These are phyloP conservation scores for Patellifolia procumbens DNA, from an alignment of 179 eudicot species.

Conservation along the genomic window DNA sequence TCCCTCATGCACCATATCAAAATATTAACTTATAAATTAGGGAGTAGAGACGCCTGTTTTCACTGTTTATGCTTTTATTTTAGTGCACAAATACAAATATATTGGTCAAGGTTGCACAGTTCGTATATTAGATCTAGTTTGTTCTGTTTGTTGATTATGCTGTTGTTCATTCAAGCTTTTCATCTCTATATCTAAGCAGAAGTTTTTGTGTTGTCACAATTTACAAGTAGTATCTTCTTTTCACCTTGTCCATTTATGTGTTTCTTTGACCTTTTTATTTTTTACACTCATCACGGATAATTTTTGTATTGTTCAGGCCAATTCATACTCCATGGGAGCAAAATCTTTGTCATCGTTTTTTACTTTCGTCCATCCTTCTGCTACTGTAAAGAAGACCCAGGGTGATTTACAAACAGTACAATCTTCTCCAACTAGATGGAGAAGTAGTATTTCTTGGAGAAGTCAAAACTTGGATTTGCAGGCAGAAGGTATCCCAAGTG, in stretches of 20 bases:
- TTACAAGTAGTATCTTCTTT: not conserved
- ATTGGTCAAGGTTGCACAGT: not conserved
- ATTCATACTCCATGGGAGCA: slow-evolving; percentile 43
- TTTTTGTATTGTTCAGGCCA: slow-evolving; percentile 56
- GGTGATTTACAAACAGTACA: slow-evolving; percentile 42
- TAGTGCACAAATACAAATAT: not conserved
- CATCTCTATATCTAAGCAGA: not conserved
- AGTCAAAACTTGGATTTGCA: slow-evolving; percentile 42
- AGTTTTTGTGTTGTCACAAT: not conserved
- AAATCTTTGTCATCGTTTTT: slow-evolving; percentile 56
- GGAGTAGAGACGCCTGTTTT: no score
- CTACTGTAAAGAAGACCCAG: slow-evolving; percentile 31
- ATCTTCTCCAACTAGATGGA: slow-evolving; percentile 62
- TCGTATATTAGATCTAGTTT: no score
- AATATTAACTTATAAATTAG: not conserved
- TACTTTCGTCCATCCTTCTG: slow-evolving; percentile 52
- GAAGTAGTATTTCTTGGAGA: slow-evolving; percentile 39
- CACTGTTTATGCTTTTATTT: not conserved
- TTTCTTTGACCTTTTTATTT: not conserved
- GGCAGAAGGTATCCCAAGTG: slow-evolving; percentile 35
- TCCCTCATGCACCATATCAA: not conserved
- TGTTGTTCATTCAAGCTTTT: not conserved
- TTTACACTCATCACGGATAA: slow-evolving; percentile 25
- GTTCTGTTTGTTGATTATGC: no score
- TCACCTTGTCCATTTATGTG: not conserved